Percentiles rank a stretch among this genome's conserved stretches.
Evolutionary conservation across 257 asterid species (phyloP).

Genomic region (Galeopsis tetrahit): DNA sequence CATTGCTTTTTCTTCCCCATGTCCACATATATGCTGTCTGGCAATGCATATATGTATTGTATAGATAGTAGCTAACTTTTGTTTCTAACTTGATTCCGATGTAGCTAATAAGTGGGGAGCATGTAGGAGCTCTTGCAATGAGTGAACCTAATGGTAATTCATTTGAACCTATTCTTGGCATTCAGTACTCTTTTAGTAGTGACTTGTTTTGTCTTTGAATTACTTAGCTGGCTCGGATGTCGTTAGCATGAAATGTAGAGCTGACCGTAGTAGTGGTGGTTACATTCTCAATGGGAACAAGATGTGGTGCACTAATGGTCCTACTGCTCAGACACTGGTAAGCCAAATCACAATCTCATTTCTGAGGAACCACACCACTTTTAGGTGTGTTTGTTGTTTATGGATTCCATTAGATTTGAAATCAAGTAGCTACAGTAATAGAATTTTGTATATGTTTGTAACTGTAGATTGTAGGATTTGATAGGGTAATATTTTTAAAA

Average conservation of each 20-base stretch:
- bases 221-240: conserved; percentile 96
- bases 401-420: too few species aligned
- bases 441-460: too few species aligned
- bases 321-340: conserved; percentile 91
- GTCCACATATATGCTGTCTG: conserved; percentile 1
- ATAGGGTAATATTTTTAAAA: too few species aligned
- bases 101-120: conserved; percentile 95
- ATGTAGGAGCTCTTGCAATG: conserved; percentile 99
- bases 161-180: conserved; percentile 29
- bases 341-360: conserved; percentile 18
- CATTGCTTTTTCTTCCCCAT: neutral
- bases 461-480: too few species aligned
- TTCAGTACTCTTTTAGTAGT: neutral
- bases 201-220: conserved; percentile 30
- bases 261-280: conserved; percentile 90
- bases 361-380: neutral
- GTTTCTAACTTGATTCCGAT: conserved; percentile 39
- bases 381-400: too few species aligned
- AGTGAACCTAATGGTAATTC: conserved; percentile 94
- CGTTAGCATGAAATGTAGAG: conserved; percentile 96
- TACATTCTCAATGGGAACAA: conserved; percentile 91
- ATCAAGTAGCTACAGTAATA: too few species aligned
- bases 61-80: conserved; percentile 30
- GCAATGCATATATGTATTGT: neutral
- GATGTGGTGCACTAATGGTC: conserved; percentile 99